Base-by-base conservation (phyloP, 2,329 filamentous ascomycete genomes). In the Karstenula rhodostoma region DNA sequence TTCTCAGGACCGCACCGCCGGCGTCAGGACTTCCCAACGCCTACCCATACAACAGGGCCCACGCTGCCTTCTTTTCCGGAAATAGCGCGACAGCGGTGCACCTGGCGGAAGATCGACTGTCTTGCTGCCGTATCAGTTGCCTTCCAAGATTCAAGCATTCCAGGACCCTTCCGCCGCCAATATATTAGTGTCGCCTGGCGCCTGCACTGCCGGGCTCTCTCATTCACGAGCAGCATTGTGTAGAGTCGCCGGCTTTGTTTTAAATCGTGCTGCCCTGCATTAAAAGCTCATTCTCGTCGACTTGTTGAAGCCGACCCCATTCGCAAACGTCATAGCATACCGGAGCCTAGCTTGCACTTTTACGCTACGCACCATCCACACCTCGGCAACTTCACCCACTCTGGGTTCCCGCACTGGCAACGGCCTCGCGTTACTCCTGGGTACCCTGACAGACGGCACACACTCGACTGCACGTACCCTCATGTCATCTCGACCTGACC, bases 71-170 rank as follows among this genome's bases (percentile, higher is more conserved):
- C 64, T 64, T 62, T 56, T 63, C 65, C 73, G 65, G 55, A 68
- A 56, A 65, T 67, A 62, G 62, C 60, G 70, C 67, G 62, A 67
- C 71, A 58, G 68, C 65, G 64, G 49, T 67, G 60, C 60, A 62
- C 63, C 63, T 59, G 62, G 68, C 70, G 69, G 67, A 70, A 67
- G 73, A 77, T 77, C 74, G 70, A 56, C 73, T 60, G 50, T 61
- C 48, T 63, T 60, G 60, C 71, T 75, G 65, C 73, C 73, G 67
- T 64, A 71, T 69, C 69, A 65, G 74, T 69, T 59, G 62, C 58
- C 61, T 57, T 52, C 50, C 29, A 29, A 56, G 56, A 42, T 60
- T 62, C 68, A 71, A 72, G 70, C 71, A 69, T 72, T 73, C 70
- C 68, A 65, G 64, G 65, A 62, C 65, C 64, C 65, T 74, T 65